A percentile compares a stretch with the other conserved stretches of the same genome.
Evolutionary conservation across 495 filamentous ascomycete species (phyloP).

Genomic region (Parathielavia appendiculata): DNA sequence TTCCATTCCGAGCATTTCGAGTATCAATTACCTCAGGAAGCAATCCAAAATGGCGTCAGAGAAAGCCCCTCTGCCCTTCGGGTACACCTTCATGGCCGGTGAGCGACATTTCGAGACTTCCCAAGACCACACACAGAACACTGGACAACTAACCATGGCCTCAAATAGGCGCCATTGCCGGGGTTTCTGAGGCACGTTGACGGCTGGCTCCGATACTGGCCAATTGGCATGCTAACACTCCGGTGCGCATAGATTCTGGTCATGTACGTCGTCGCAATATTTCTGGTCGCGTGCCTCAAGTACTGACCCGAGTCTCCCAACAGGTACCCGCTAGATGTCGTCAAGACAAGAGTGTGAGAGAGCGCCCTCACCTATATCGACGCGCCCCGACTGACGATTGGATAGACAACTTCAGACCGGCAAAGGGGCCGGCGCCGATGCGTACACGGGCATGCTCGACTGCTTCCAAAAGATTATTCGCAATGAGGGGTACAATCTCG

Average conservation of each 20-base stretch:
- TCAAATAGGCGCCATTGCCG: constrained; percentile 27
- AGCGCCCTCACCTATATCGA: constrained; percentile 8
- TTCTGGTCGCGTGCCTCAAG: constrained; percentile 20
- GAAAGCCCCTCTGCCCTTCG: constrained; percentile 33
- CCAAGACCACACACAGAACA: constrained; percentile 15
- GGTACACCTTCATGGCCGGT: constrained; percentile 37
- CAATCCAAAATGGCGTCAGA: constrained; percentile 28
- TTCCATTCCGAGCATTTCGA: background rate
- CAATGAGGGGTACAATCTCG: constrained; percentile 74
- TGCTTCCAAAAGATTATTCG: constrained; percentile 94
- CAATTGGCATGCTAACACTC: constrained; percentile 30
- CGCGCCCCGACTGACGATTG: constrained; percentile 28
- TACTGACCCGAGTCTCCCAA: constrained; percentile 18
- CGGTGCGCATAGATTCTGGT: constrained; percentile 64
- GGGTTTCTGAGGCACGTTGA: constrained; percentile 28
- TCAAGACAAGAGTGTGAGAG: constrained; percentile 93
- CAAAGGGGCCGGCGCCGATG: constrained; percentile 61
- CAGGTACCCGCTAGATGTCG: constrained; percentile 97
- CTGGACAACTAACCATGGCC: constrained; percentile 21
- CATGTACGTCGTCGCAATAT: constrained; percentile 54
- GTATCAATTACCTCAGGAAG: background rate
- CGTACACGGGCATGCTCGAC: constrained; percentile 95
- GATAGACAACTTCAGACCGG: constrained; percentile 81
- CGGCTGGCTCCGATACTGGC: background rate
- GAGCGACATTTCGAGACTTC: constrained; percentile 3